These are phyloP conservation scores for Populus deltoides DNA, from an alignment of 345 rosid genomes.

Conservation along the genomic window DNA sequence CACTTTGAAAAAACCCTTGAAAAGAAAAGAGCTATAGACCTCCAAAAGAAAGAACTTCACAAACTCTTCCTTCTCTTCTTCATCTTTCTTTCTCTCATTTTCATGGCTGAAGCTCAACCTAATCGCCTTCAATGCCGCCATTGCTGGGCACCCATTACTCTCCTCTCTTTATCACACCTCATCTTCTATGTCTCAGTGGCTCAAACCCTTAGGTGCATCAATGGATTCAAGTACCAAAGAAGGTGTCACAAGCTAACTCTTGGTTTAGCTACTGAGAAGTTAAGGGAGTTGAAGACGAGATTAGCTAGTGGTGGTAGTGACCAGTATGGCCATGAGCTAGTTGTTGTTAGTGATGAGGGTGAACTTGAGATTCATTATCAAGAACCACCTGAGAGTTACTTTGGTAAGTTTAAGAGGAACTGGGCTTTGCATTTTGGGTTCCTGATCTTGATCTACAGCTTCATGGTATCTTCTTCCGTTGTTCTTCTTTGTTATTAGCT, in stretches of 20 bases:
- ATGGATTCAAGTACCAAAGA: constrained; percentile 97
- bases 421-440: constrained; percentile 95
- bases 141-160: constrained; percentile 75
- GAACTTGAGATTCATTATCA: constrained; percentile 95
- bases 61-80: constrained; percentile 87
- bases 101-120: constrained; percentile 55
- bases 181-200: constrained; percentile 91
- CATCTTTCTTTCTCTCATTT: constrained; percentile 69
- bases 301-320: constrained; percentile 31
- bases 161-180: constrained; percentile 83
- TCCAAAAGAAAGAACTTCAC: constrained; percentile 92
- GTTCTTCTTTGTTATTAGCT: constrained; percentile 75
- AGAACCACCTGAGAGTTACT: constrained; percentile 90
- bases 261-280: constrained; percentile 83
- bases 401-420: constrained; percentile 91
- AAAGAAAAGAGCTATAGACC: constrained; percentile 89
- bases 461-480: constrained; percentile 79
- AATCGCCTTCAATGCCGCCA: constrained; percentile 83
- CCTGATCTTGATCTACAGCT: constrained; percentile 73
- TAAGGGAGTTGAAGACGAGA: constrained; percentile 71
- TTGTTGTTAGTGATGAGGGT: constrained; percentile 38
- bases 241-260: constrained; percentile 95
- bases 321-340: constrained; percentile 27
- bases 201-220: constrained; percentile 87
- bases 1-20: constrained; percentile 97